Evolutionary conservation across 352 stramenopile genomes (phyloP), one percentile per base, ranked within the genome.

Genomic region (Pythium brachiatum): DNA sequence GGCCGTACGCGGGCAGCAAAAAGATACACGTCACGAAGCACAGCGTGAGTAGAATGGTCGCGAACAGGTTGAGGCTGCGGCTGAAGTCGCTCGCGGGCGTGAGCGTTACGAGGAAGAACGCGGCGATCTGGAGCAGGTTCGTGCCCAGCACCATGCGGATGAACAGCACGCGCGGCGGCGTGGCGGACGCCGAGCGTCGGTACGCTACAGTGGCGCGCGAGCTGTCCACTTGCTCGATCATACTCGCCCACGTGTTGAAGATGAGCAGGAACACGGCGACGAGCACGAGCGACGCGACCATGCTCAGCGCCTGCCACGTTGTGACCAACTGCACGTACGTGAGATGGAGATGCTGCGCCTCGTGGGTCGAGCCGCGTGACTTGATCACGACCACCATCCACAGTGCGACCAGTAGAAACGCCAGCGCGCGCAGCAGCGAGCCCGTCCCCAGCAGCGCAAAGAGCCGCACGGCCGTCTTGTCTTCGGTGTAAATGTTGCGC

Each of bases 161-260:
- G 56, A 88, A 86, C 8, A 88, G 66, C 39, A 83, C 50, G 25
- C 78, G 73, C 11, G 78, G 78, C 7, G 78, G 64, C 66, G 57
- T 75, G 66, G 5, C 67, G 6, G 60, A 27, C 29, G 61, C 57
- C 1, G 47, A 25, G 43, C 31, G 36, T 48, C 41, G 23, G 61
- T 63, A 57, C 29, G 60, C 34, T 11, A 57, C 21, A 7, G 57
- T 38, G 51, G 57, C 44, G 39, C 54, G 34, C 44, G 53, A 63
- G 34, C 57, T 69, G 16, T 69, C 70, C 32, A 88, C 79, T 31
- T 78, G 73, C 55, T 86, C 79, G 59, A 88, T 76, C 76, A 88
- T 88, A 47, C 73, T 65, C 3, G 79, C 79, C 76, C 79, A 88
- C 38, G 79, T 88, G 51, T 84, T 86, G 60, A 88, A 84, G 32